Base-by-base conservation (phyloP, 2,329 filamentous ascomycete genomes). In the Cercospora berteroae region DNA sequence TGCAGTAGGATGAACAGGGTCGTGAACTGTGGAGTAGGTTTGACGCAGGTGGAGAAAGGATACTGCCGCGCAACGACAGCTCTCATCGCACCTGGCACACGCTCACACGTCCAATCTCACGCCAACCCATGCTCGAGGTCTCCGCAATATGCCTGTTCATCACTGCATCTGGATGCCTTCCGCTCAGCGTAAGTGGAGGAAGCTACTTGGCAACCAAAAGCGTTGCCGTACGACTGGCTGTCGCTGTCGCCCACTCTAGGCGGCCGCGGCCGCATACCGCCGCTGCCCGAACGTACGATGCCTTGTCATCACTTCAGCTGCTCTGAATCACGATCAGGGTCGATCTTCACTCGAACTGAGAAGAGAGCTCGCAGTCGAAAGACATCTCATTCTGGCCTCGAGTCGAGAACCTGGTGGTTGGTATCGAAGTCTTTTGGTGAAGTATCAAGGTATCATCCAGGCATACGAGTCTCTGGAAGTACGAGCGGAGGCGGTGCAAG, bases 1-100 rank as follows among this genome's bases (percentile, higher is more conserved):
- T 48, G 58, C 58, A 60, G 58, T n/a, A 39, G 33, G 12, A 57
- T 29, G 52, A 18, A 56, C 59, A 23, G 63, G 36, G 42, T 65
- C 39, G 58, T 50, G 29, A 48, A 59, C 16, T 64, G 66, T 67
- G 66, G 66, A 64, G 66, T 56, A 52, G 60, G 66, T 67, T 64
- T 57, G 44, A 67, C 44, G 27, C 23, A 18, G 52, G 23, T 67
- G 66, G 61, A 36, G 64, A 62, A 27, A 66, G 64, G 59, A 52
- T 58, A 59, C 16, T 56, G 59, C 59, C 48, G 31, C 42, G 29
- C 36, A n/a, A 36, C 33, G 63, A 59, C 42, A 48, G 42, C 42
- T 48, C 18, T 10, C 23, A 48, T 44, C 13, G 48, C 64, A 63
- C 50, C 61, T 65, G 63, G 63, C 63, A 60, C 42, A 31, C 48